Percentiles rank a stretch among this genome's conserved stretches.
Conservation (phyloP, 2,329 filamentous ascomycete species). For the Epicoccum nigrum region DNA sequence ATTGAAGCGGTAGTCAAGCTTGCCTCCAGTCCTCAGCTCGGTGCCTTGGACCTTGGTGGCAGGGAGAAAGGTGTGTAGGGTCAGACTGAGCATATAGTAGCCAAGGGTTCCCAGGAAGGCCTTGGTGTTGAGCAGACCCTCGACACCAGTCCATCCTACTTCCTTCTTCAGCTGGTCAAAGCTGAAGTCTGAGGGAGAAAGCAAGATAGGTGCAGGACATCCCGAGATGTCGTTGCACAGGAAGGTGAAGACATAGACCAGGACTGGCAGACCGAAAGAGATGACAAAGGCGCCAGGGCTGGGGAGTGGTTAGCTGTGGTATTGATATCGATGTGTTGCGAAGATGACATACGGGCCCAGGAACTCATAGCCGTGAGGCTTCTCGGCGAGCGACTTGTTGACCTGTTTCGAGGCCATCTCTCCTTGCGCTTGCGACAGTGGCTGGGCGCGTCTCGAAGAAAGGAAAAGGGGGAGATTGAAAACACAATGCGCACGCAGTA, state of each 20-base stretch:
- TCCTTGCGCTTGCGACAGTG: background rate
- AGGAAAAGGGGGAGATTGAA: background rate
- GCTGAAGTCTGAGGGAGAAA: conserved; percentile 73
- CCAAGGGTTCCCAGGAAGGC: conserved; percentile 73
- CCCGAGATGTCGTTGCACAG: conserved; percentile 91
- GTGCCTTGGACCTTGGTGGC: conserved; percentile 74
- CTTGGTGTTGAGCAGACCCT: conserved; percentile 71
- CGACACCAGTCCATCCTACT: conserved; percentile 81
- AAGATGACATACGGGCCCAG: conserved; percentile 48
- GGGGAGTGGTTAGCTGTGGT: conserved; percentile 15
- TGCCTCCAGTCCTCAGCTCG: conserved; percentile 71
- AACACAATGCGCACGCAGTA: background rate
- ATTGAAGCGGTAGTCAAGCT: conserved; percentile 79
- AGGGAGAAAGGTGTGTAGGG: conserved; percentile 78
- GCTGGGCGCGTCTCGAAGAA: background rate
- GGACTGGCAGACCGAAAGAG: conserved; percentile 77
- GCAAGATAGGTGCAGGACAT: conserved; percentile 82
- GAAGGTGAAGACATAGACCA: conserved; percentile 81
- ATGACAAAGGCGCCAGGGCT: conserved; percentile 80
- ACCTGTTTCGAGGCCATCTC: conserved; percentile 40
- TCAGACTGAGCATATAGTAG: conserved; percentile 78
- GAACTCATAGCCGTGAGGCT: conserved; percentile 50
- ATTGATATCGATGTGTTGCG: background rate
- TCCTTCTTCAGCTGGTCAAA: conserved; percentile 77
- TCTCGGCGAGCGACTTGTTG: conserved; percentile 28